Evolutionary conservation across 73 alveolate species (phyloP).

Genomic region (Tetrahymena borealis): DNA sequence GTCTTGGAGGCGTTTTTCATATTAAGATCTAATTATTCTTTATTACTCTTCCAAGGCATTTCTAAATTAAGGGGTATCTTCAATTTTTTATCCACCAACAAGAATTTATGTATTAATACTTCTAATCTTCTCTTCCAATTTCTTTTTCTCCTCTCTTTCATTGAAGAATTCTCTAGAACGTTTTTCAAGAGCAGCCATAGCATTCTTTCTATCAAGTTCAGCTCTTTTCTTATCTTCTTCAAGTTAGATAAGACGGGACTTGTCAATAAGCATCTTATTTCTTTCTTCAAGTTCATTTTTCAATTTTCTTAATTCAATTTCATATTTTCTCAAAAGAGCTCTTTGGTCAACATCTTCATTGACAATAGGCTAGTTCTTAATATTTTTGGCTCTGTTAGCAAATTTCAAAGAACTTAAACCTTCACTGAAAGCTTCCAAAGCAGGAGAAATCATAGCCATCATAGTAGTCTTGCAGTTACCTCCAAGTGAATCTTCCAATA

Average conservation of each 20-base stretch:
- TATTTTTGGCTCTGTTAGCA: constrained; percentile 98
- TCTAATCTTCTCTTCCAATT: constrained; percentile 79
- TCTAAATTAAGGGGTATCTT: constrained; percentile 88
- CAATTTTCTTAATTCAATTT: constrained; percentile 81
- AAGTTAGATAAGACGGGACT: constrained; percentile 60
- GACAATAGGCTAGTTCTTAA: constrained; percentile 89
- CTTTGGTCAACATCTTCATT: constrained; percentile 94
- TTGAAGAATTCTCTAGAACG: constrained; percentile 67
- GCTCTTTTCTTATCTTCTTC: constrained; percentile 76
- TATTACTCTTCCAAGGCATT: constrained; percentile 82
- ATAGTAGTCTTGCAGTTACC: constrained; percentile 77
- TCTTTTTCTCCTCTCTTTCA: constrained; percentile 84
- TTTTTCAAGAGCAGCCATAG: constrained; percentile 82
- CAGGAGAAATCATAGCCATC: constrained; percentile 84
- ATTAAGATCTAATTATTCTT: constrained; percentile 72
- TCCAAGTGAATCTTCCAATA: constrained; percentile 78
- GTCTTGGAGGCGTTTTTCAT: constrained; percentile 79
- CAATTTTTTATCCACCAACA: constrained; percentile 70
- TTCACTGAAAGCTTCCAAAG: constrained; percentile 66
- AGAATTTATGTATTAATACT: constrained; percentile 64
- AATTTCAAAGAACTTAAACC: constrained; percentile 94
- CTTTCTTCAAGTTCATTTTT: constrained; percentile 78
- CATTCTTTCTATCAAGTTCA: constrained; percentile 83
- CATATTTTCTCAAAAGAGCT: constrained; percentile 89
- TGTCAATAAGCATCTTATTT: constrained; percentile 48